Conservation (phyloP, 306 rosid genomes). For the Vigna nakashimae region DNA sequence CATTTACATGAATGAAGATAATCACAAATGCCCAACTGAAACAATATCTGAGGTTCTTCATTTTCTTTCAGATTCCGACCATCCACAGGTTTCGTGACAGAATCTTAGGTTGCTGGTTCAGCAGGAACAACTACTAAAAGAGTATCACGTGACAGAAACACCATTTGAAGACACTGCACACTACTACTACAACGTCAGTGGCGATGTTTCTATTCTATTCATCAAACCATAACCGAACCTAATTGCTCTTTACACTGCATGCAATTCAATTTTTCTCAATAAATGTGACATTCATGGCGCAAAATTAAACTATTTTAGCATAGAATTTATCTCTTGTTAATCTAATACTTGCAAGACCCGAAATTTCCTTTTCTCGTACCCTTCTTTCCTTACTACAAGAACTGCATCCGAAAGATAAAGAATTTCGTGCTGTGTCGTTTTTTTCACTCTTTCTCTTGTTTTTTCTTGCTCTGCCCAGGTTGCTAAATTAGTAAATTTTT, state of each 20-base stretch:
- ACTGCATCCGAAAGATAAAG: background rate
- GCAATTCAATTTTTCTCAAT: background rate
- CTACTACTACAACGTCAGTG: background rate
- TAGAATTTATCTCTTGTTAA: background rate
- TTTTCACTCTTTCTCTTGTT: background rate
- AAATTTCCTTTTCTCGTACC: background rate
- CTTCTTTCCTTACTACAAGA: background rate
- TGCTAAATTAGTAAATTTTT: background rate
- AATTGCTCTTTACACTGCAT: background rate
- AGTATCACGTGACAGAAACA: background rate
- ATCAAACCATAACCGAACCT: background rate
- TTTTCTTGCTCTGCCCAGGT: background rate
- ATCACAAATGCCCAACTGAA: conserved; percentile 39
- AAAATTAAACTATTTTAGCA: background rate
- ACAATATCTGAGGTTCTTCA: conserved; percentile 48
- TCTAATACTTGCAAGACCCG: background rate
- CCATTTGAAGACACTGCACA: background rate
- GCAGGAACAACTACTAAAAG: background rate
- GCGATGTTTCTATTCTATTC: background rate
- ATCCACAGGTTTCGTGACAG: background rate
- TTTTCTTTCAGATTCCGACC: conserved; percentile 36
- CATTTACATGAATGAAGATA: conserved; percentile 37
- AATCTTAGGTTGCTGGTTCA: background rate
- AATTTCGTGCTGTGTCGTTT: background rate
- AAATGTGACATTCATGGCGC: background rate